Conservation (phyloP, 75 land plant species). For the Cryptomeria japonica region DNA sequence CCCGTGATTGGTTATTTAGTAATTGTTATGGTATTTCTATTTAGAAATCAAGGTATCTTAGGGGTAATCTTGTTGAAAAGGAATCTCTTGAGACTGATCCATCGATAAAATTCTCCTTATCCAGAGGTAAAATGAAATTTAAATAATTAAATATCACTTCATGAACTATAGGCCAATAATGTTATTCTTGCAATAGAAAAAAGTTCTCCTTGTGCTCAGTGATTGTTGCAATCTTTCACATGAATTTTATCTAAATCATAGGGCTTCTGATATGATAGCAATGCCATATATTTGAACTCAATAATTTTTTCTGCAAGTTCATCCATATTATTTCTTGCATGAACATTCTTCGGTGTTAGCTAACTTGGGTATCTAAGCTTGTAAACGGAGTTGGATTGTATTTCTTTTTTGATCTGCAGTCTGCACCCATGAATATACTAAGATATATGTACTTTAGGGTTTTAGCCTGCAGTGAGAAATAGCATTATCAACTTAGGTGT, state of each 20-base stretch:
- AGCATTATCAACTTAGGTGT: background rate
- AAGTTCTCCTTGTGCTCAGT: background rate
- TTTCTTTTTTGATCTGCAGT: background rate
- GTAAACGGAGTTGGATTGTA: background rate
- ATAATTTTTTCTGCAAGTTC: background rate
- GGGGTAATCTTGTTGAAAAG: background rate
- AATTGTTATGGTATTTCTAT: background rate
- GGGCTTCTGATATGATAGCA: background rate
- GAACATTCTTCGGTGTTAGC: background rate
- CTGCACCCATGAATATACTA: too few relatives aligned
- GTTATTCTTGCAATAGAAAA: background rate
- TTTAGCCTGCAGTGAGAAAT: background rate
- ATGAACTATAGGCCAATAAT: background rate
- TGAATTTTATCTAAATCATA: too few relatives aligned
- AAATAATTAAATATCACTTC: background rate
- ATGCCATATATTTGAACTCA: background rate
- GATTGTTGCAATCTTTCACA: background rate
- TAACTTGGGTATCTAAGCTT: background rate
- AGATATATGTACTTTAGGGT: background rate
- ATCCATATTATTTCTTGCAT: background rate
- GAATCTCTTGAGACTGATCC: background rate
- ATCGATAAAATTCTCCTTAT: background rate
- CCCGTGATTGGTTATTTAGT: background rate
- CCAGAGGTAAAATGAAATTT: background rate
- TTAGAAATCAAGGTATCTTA: background rate